phyloP scores from a whole-genome alignment of 495 filamentous ascomycete species.

The Penicillium tannophilum region DNA sequence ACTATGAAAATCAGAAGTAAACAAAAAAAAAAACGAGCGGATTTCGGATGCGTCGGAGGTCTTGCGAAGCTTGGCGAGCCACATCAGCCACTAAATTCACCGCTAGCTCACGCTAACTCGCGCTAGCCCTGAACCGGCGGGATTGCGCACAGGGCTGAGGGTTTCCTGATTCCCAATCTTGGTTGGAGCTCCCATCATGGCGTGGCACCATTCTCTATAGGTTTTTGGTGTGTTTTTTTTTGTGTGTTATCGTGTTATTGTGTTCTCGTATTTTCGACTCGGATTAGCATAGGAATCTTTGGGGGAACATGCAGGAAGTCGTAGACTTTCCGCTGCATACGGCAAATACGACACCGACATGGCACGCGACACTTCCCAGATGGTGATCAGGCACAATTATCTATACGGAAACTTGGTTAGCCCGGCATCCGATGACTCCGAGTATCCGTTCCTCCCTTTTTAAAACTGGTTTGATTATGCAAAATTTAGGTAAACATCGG shows the following conservation, averaged over 20 bases:
- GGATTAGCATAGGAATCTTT: no score
- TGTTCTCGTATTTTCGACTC: no score
- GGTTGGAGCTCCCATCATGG: not conserved
- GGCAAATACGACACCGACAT: no score
- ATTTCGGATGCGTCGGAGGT: not conserved
- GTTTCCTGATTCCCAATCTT: not conserved
- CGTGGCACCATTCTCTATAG: not conserved
- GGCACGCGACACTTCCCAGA: no score
- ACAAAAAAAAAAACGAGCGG: not conserved
- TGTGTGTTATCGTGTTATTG: no score
- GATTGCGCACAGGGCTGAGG: not conserved
- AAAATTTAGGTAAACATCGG: not conserved
- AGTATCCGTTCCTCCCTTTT: not conserved
- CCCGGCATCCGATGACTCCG: not conserved
- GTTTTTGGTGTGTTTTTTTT: no score
- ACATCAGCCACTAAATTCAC: not conserved
- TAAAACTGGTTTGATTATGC: not conserved
- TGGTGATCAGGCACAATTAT: not conserved
- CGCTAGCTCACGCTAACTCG: not conserved
- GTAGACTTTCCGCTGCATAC: no score
- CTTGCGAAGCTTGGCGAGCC: not conserved
- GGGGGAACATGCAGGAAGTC: no score
- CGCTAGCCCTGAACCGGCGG: not conserved
- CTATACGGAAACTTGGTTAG: not conserved
- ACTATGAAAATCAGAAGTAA: not conserved